Percentiles rank a stretch among this genome's conserved stretches.
phyloP scores from a whole-genome alignment of 768 basidiomycete genomes.

The Lactarius evosmus region DNA sequence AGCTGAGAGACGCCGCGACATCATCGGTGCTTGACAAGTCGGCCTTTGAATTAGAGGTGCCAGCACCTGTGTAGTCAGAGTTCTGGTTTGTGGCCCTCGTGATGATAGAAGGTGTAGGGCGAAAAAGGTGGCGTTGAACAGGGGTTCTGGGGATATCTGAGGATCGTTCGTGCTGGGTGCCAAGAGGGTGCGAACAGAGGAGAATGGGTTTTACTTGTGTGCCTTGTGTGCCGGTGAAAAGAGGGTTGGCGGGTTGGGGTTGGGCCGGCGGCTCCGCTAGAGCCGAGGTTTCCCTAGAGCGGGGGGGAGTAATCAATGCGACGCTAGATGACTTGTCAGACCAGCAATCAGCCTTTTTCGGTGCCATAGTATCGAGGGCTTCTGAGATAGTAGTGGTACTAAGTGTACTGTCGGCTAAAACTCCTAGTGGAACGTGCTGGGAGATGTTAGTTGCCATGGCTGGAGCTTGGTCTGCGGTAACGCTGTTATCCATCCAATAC shows the following conservation, averaged over 20 bases:
- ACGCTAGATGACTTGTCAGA: neutral
- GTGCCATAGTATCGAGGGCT: neutral
- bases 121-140: neutral
- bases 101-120: neutral
- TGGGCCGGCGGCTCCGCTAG: neutral
- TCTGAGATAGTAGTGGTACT: neutral
- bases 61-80: neutral
- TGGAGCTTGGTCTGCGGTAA: neutral
- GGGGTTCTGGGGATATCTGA: neutral
- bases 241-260: neutral
- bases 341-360: neutral
- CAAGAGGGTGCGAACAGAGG: neutral
- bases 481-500: slow-evolving; percentile 21
- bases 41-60: neutral
- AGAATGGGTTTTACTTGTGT: neutral
- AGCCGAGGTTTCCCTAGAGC: neutral
- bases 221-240: neutral
- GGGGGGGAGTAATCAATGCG: neutral
- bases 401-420: neutral
- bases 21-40: neutral
- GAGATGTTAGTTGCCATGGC: neutral
- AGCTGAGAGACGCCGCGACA: neutral
- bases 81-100: neutral
- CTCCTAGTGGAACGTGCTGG: neutral
- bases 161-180: neutral